Percentiles rank a stretch among this genome's conserved stretches.
Conservation (phyloP, 768 basidiomycete species). For the Trichaptum fuscoviolaceum region DNA sequence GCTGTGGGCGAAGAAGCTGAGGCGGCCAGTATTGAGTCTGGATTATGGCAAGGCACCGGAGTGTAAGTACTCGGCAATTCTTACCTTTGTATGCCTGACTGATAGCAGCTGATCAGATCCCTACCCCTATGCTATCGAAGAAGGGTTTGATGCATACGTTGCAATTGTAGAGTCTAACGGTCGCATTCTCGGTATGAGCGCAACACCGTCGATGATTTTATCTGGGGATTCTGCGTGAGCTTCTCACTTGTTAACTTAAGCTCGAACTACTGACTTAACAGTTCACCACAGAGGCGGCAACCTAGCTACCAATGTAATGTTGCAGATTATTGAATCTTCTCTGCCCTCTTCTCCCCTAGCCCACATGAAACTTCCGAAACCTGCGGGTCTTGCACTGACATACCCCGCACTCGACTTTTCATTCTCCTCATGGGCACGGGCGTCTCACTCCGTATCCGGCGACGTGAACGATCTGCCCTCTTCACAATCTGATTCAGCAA, state of each 20-base stretch:
- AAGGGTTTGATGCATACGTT: slow-evolving; percentile 87
- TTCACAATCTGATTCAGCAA: slow-evolving; percentile 69
- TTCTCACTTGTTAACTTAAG: neutral
- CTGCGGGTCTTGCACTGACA: slow-evolving; percentile 78
- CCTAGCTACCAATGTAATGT: slow-evolving; percentile 76
- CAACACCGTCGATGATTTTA: slow-evolving; percentile 73
- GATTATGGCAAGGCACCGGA: slow-evolving; percentile 98
- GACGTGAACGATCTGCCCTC: slow-evolving; percentile 66
- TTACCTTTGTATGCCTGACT: neutral
- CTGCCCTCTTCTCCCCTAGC: slow-evolving; percentile 17
- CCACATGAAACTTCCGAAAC: slow-evolving; percentile 47
- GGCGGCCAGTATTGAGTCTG: slow-evolving; percentile 75
- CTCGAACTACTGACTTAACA: slow-evolving; percentile 8
- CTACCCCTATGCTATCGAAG: slow-evolving; percentile 94
- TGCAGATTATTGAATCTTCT: slow-evolving; percentile 70
- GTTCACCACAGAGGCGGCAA: slow-evolving; percentile 66
- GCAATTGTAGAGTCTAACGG: slow-evolving; percentile 79
- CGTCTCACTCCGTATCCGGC: slow-evolving; percentile 11
- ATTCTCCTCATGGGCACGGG: slow-evolving; percentile 96
- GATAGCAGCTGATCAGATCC: slow-evolving; percentile 54
- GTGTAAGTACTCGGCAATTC: slow-evolving; percentile 45
- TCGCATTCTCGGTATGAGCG: slow-evolving; percentile 79
- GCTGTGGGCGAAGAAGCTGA: slow-evolving; percentile 76
- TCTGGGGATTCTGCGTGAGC: slow-evolving; percentile 97
- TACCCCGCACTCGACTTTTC: slow-evolving; percentile 97